Evolutionary conservation across 2,329 filamentous ascomycete genomes (phyloP).

Genomic region (Lasiodiplodia theobromae): DNA sequence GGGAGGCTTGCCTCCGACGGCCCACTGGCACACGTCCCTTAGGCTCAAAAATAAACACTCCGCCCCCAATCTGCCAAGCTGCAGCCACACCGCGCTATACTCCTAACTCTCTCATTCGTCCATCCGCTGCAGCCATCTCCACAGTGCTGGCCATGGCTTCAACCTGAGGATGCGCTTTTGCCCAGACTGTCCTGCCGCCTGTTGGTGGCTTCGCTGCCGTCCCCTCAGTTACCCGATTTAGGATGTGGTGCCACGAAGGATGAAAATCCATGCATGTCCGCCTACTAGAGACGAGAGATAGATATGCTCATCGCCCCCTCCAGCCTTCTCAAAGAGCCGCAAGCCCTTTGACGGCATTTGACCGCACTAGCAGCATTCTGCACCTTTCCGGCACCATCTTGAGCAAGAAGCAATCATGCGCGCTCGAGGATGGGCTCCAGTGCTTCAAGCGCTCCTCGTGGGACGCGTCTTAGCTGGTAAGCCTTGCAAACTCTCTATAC

Average conservation of each 20-base stretch:
- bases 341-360: not conserved
- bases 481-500: not conserved
- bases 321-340: not conserved
- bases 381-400: not conserved
- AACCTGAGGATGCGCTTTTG: not conserved
- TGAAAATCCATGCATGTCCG: not conserved
- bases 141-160: not conserved
- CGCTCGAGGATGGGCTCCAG: not conserved
- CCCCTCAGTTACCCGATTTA: not conserved
- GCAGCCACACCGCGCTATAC: not conserved
- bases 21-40: not conserved
- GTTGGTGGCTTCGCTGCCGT: not conserved
- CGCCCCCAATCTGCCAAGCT: constrained; percentile 7
- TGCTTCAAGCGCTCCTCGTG: not conserved
- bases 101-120: not conserved
- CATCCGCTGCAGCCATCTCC: not conserved
- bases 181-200: not conserved
- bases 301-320: not conserved
- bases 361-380: not conserved
- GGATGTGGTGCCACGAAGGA: not conserved
- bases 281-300: not conserved
- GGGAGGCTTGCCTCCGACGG: not conserved
- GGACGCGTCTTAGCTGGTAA: not conserved
- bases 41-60: constrained; percentile 2
- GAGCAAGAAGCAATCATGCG: not conserved